phyloP scores from a whole-genome alignment of 345 rosid species.

The Cardamine occulta region DNA sequence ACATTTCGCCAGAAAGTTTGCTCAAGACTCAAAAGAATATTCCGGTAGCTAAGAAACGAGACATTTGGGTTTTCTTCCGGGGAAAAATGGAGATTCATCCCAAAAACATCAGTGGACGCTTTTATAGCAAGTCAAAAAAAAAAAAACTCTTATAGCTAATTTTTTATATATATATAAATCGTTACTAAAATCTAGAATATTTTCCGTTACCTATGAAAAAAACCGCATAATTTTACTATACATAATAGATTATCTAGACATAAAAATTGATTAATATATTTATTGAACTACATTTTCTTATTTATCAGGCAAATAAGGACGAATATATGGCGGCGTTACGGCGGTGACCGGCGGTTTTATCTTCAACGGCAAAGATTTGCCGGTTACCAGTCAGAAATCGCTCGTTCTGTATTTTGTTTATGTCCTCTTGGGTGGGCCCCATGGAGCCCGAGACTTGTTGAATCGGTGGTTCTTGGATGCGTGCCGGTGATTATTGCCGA shows the following conservation, averaged over 20 bases:
- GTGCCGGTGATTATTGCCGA: conserved; percentile 92
- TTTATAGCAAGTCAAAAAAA: conserved; percentile 74
- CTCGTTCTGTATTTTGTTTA: conserved; percentile 78
- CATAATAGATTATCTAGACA: too few species aligned
- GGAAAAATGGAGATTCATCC: conserved; percentile 98
- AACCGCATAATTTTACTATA: background rate
- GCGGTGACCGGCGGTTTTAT: conserved; percentile 72
- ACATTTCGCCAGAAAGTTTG: conserved; percentile 66
- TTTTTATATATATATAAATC: too few species aligned
- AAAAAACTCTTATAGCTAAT: background rate
- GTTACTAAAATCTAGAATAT: too few species aligned
- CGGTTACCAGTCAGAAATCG: conserved; percentile 88
- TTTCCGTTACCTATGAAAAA: too few species aligned
- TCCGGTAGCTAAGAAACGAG: conserved; percentile 59
- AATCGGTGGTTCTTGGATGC: conserved; percentile 80
- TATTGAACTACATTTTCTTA: background rate
- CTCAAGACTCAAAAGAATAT: conserved; percentile 48
- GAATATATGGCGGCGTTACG: conserved; percentile 72
- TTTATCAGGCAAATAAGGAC: conserved; percentile 75
- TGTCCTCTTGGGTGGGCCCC: conserved; percentile 99
- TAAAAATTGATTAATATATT: background rate
- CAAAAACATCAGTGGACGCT: conserved; percentile 84
- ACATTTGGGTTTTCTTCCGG: conserved; percentile 80
- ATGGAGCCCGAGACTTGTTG: conserved; percentile 96
- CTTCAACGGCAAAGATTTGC: conserved; percentile 68